Base-by-base conservation (phyloP, 1,284 basidiomycete species). In the Trametes sp. region DNA sequence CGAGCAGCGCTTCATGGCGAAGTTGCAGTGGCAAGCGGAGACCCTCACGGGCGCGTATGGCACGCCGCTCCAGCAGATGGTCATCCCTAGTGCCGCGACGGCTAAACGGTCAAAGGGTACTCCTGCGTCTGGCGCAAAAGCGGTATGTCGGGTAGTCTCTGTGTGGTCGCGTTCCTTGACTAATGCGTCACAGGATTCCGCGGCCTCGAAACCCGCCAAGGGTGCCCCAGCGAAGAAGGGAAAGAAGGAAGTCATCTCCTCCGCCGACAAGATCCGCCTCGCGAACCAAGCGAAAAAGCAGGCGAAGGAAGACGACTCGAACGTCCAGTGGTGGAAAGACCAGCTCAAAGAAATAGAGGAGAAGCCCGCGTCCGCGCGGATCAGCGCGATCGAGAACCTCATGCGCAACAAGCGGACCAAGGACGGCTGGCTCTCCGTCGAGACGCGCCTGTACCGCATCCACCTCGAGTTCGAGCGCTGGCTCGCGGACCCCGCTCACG, bases 31-130 rank as follows among this genome's bases (percentile, higher is more conserved):
- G 60, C 85, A 86, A 49, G 88, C 89, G 7, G 82, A 81, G 44
- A 87, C 87, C 1, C 70, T 91, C 60, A 87, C 86, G 0, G 88
- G 89, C 0, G 87, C 87, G 1, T 78, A 80, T 0, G 88, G 89
- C 0, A 77, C 76, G 0, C 74, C 74, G 3, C 75, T 90, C 35
- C 77, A 84, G 68, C 81, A 81, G 59, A 81, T 86, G 35, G 77
- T 81, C 19, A 89, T 90, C 60, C 75, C 80, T 1, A 68, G 82
- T 1, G 78, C 74, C 1, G 71, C 75, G 3, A 38, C 54, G 6
- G 54, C 42, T 5, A 52, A 53, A 58, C 60, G 62, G 52, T 63
- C 62, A 21, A 61, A 62, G 50, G 10, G 44, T 0, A 21, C 29
- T 45, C 38, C 52, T 1, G 3, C 29, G 1, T 8, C 61, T 2